Base-by-base conservation (phyloP, 169 alveolate species). In the Condylostoma magnum region DNA sequence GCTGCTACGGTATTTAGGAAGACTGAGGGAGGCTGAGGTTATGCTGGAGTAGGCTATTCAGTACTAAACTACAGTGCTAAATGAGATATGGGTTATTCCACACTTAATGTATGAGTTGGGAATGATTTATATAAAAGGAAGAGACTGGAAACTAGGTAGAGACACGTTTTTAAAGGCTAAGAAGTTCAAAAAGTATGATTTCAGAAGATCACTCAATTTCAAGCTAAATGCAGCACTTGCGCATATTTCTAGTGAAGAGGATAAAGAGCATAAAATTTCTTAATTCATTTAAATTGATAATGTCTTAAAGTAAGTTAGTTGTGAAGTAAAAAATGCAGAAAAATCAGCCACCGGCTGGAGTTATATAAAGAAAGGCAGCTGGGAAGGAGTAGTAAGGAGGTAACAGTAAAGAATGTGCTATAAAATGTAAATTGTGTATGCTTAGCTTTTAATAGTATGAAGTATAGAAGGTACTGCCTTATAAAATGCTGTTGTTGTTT, bases 61-160 rank as follows among this genome's bases (percentile, higher is more conserved):
- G 25, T 27, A 22, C 30, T 63, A 66, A 31, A 27, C 20, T 4
- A 46, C 41, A 48, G 33, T 66, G 8, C 8, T 46, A 28, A 15
- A 66, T 2, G 75, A 66, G 27, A 66, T 22, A 27, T 66, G 58
- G 58, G 63, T 66, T 25, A 30, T 66, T 36, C 75, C 75, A 12
- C 75, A 66, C 33, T 57, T 63, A 1, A 37, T 20, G 20, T 66
- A 66, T 31, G 75, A 66, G 30, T n/a, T 66, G 6, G 75, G 65
- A 8, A 18, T 66, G 44, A 63, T 66, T 44, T 47, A 47, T 31
- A 28, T 47, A 22, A 66, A 47, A 66, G 58, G 75, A 0, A 66
- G 75, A 30, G 75, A 66, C 63, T 66, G 75, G 75, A 41, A 47
- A 47, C 25, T 33, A 8, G 75, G 51, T 12, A 22, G 18, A n/a